Percentiles rank a stretch among this genome's conserved stretches.
phyloP scores from a whole-genome alignment of 805 yeast species.

The Ascoidea rubescens region DNA sequence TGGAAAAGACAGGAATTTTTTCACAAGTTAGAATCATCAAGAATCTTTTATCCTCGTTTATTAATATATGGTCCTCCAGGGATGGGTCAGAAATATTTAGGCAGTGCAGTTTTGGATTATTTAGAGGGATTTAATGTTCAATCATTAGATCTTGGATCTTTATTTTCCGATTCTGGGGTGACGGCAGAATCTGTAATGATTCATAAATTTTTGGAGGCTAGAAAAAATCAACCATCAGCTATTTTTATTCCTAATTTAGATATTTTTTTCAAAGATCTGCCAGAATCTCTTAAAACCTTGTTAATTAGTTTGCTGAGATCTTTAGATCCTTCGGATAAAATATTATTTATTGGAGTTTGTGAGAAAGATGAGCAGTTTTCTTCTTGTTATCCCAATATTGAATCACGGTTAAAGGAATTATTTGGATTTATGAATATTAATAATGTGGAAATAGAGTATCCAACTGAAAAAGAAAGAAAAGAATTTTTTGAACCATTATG shows the following conservation, averaged over 20 bases:
- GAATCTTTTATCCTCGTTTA: slow-evolving; percentile 74
- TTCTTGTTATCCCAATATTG: slow-evolving; percentile 18
- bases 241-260: slow-evolving; percentile 74
- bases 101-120: slow-evolving; percentile 66
- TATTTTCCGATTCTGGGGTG: slow-evolving; percentile 66
- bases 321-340: slow-evolving; percentile 55
- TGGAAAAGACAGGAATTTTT: slow-evolving; percentile 54
- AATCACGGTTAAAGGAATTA: slow-evolving; percentile 21
- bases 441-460: slow-evolving; percentile 28
- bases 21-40: slow-evolving; percentile 33
- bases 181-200: slow-evolving; percentile 76
- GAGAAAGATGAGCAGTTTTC: slow-evolving; percentile 30
- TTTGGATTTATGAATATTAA: slow-evolving; percentile 44
- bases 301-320: slow-evolving; percentile 56
- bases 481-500: slow-evolving; percentile 43
- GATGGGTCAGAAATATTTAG: slow-evolving; percentile 75
- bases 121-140: slow-evolving; percentile 88
- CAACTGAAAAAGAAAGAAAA: slow-evolving; percentile 32
- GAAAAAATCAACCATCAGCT: slow-evolving; percentile 80
- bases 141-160: slow-evolving; percentile 62
- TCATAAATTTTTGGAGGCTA: slow-evolving; percentile 75
- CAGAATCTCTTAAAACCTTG: slow-evolving; percentile 58
- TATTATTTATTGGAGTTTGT: slow-evolving; percentile 62
- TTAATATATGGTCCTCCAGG: slow-evolving; percentile 64
- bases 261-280: slow-evolving; percentile 56